Evolutionary conservation across 257 asterid species (phyloP).

Genomic region (Cynanchum wilfordii): DNA sequence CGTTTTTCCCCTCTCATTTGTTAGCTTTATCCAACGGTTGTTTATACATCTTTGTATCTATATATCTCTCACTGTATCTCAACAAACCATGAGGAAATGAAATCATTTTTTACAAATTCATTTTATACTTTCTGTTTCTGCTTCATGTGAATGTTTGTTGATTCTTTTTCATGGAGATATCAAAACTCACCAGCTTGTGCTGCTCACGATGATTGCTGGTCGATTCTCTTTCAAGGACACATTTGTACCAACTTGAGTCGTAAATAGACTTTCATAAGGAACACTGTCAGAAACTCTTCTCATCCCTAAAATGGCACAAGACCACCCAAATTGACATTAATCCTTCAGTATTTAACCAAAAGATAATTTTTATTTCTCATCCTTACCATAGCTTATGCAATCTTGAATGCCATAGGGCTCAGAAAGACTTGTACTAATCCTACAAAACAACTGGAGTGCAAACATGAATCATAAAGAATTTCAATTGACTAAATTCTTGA

Average conservation of each 20-base stretch:
- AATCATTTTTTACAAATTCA: no score
- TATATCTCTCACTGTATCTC: no score
- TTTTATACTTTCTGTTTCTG: no score
- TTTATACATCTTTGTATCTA: no score
- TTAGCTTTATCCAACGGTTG: no score
- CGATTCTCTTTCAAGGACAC: slow-evolving; percentile 61
- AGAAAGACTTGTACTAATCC: slow-evolving; percentile 55
- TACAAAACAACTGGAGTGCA: slow-evolving; percentile 71
- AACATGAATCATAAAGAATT: slow-evolving; percentile 20
- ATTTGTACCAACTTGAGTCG: slow-evolving; percentile 51
- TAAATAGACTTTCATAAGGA: slow-evolving; percentile 53
- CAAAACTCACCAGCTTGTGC: slow-evolving; percentile 84
- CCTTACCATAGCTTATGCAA: slow-evolving; percentile 71
- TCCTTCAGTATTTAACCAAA: slow-evolving; percentile 12
- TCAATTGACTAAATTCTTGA: slow-evolving; percentile 21
- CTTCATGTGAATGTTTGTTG: neutral
- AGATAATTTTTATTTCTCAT: slow-evolving; percentile 12
- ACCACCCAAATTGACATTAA: slow-evolving; percentile 14
- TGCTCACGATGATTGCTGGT: slow-evolving; percentile 91
- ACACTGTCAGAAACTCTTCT: slow-evolving; percentile 28
- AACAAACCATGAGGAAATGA: no score
- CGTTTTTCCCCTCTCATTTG: no score
- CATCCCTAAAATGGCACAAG: slow-evolving; percentile 34
- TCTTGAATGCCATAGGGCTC: slow-evolving; percentile 59
- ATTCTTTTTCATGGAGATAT: neutral